Conservation (phyloP, 2,329 filamentous ascomycete genomes). For the Cryphonectria radicalis region DNA sequence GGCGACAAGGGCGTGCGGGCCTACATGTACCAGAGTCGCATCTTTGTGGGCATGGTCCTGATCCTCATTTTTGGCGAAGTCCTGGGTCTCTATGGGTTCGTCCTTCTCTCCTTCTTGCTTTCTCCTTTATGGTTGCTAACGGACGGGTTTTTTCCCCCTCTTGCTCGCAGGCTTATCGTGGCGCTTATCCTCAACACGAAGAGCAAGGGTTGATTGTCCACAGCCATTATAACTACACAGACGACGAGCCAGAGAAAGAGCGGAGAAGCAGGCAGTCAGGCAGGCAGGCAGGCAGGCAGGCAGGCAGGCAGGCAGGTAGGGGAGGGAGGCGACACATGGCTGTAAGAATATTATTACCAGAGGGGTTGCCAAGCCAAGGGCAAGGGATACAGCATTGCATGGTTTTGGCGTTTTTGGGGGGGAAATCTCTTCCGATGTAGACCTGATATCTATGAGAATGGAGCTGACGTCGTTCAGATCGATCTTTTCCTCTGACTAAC, state of each 20-base stretch:
- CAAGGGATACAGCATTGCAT: conserved; percentile 24
- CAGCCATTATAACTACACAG: neutral
- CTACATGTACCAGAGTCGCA: conserved; percentile 93
- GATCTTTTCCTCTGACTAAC: neutral
- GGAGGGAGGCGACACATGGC: conserved; percentile 9
- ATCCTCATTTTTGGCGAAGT: conserved; percentile 99
- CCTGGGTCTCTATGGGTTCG: conserved; percentile 92
- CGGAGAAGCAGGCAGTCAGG: neutral
- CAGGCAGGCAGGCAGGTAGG: neutral
- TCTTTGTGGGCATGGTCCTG: conserved; percentile 98
- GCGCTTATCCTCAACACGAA: conserved; percentile 92
- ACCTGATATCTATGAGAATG: conserved; percentile 27
- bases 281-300: no score
- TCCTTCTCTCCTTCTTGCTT: neutral
- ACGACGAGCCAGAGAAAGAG: neutral
- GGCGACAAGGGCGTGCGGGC: conserved; percentile 92
- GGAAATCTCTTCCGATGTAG: conserved; percentile 25
- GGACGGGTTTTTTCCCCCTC: conserved; percentile 29
- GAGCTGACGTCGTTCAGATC: conserved; percentile 22
- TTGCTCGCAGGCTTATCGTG: conserved; percentile 74
- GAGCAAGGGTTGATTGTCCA: conserved; percentile 59
- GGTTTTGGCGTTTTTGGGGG: conserved; percentile 28
- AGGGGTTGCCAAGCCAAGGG: conserved; percentile 13
- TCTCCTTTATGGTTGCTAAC: neutral
- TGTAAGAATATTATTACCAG: conserved; percentile 25